Evolutionary conservation across 225 moss, liverwort and hornwort genomes (phyloP).

Genomic region (Straminergon stramineum): DNA sequence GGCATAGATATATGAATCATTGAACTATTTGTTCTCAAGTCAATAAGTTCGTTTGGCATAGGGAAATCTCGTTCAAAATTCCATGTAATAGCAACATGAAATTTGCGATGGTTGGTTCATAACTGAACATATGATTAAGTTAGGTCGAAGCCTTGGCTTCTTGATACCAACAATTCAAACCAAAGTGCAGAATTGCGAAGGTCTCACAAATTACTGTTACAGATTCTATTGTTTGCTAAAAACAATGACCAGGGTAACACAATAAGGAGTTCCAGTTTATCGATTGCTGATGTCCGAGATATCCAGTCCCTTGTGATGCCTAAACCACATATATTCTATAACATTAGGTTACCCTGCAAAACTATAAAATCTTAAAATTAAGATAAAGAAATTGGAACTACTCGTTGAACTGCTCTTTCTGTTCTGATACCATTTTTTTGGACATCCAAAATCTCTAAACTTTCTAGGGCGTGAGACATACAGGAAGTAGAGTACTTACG

Average conservation of each 20-base stretch:
- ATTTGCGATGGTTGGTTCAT: not conserved
- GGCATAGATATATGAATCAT: not conserved
- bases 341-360: not conserved
- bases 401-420: not conserved
- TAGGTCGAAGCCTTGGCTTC: not conserved
- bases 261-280: not conserved
- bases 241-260: not conserved
- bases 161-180: too few relatives aligned
- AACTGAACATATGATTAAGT: not conserved
- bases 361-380: not conserved
- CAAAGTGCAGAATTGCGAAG: not conserved
- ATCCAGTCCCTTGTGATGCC: not conserved
- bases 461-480: not conserved
- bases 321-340: not conserved
- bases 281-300: not conserved
- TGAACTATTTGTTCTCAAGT: not conserved
- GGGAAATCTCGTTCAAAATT: not conserved
- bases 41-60: not conserved
- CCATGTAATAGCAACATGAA: not conserved
- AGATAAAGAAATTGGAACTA: not conserved
- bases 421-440: not conserved
- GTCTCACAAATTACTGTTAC: not conserved
- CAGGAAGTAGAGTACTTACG: not conserved
- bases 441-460: not conserved
- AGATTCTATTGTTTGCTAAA: not conserved